Conservation (phyloP, 1,139 yeast genomes). For the Groenewaldozyma auringiensis region DNA sequence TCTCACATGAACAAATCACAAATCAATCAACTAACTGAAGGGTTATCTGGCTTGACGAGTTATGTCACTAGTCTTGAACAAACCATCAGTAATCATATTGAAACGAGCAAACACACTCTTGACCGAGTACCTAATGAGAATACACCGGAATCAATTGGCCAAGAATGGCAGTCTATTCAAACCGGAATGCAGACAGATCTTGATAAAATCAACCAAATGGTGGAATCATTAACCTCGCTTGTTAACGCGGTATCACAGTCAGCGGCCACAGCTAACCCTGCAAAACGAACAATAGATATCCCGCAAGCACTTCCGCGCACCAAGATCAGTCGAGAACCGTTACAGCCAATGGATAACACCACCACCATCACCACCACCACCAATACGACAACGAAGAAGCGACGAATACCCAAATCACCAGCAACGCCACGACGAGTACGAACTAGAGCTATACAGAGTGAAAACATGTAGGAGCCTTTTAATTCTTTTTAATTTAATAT, state of each 20-base stretch:
- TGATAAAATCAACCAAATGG: background rate
- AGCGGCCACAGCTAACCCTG: background rate
- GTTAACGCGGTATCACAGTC: background rate
- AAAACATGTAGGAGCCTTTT: no score
- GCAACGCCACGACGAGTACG: background rate
- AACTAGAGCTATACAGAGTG: background rate
- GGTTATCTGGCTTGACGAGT: background rate
- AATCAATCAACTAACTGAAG: background rate
- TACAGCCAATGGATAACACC: background rate
- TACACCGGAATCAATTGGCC: background rate
- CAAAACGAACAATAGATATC: background rate
- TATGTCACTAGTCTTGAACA: background rate
- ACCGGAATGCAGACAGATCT: background rate
- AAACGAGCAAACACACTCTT: background rate
- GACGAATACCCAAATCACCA: background rate
- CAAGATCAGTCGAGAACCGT: background rate
- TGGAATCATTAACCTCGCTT: background rate
- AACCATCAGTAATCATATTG: background rate
- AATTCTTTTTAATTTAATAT: no score
- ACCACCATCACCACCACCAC: background rate
- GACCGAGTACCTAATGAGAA: background rate
- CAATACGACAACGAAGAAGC: background rate
- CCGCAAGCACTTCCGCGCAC: background rate
- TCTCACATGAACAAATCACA: background rate
- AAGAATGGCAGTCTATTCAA: background rate